Percentiles rank a stretch among this genome's conserved stretches.
These are phyloP conservation scores for Gyrodon lividus DNA, from an alignment of 768 basidiomycete genomes.

Conservation along the genomic window DNA sequence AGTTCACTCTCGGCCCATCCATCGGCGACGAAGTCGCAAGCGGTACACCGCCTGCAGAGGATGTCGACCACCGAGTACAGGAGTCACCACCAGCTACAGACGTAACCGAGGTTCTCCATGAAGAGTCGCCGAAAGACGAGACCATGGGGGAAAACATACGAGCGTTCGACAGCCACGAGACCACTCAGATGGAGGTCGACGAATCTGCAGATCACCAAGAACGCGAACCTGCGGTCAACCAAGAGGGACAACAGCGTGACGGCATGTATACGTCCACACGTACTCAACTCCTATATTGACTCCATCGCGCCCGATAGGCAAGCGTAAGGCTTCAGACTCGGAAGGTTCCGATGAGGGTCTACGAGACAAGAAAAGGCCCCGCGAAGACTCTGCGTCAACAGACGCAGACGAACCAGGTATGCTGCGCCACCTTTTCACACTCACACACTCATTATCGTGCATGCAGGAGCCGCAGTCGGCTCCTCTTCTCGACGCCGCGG, in stretches of 20 bases:
- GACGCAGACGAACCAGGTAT: conserved; percentile 47
- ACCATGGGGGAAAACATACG: conserved; percentile 1
- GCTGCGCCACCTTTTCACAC: not conserved
- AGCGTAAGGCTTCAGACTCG: conserved; percentile 26
- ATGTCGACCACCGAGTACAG: not conserved
- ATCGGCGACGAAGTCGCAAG: conserved; percentile 7
- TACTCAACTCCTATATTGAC: not conserved
- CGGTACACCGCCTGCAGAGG: conserved; percentile 3
- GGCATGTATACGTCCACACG: conserved; percentile 5
- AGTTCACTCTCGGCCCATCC: not conserved
- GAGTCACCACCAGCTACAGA: conserved; percentile 9
- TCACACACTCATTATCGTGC: conserved; percentile 1
- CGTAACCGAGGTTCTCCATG: conserved; percentile 3
- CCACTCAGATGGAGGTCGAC: conserved; percentile 12
- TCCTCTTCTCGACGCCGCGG: conserved; percentile 19
- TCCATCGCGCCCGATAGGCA: conserved; percentile 11
- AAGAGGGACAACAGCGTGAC: conserved; percentile 20
- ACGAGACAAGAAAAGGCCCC: conserved; percentile 29
- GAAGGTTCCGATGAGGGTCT: conserved; percentile 22
- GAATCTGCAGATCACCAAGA: conserved; percentile 13
- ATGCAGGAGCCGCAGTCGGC: conserved; percentile 4
- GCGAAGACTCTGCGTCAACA: conserved; percentile 20
- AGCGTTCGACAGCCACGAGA: not conserved
- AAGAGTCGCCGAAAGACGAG: conserved; percentile 10
- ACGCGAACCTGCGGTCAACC: conserved; percentile 5